These are phyloP conservation scores for Phylloporus gajari DNA, from an alignment of 1,284 basidiomycete genomes.

Conservation along the genomic window DNA sequence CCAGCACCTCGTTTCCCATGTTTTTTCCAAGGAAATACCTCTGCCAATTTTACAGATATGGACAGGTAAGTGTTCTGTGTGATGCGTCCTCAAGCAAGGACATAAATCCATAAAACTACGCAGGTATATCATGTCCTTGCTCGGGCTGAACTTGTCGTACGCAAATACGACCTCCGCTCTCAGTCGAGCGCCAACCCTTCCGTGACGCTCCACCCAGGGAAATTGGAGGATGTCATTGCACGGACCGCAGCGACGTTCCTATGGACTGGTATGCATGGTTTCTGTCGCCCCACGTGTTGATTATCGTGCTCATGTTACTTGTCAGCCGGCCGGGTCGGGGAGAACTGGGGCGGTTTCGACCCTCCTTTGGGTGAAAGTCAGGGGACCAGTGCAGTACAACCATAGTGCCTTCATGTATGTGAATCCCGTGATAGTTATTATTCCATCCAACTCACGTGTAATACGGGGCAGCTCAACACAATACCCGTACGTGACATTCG, in stretches of 20 bases:
- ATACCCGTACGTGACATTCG: too few relatives aligned
- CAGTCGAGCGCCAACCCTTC: neutral
- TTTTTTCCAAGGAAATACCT: neutral
- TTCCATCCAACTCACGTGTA: too few relatives aligned
- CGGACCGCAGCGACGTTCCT: neutral
- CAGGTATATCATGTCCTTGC: neutral
- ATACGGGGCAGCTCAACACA: too few relatives aligned
- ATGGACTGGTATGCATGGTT: neutral
- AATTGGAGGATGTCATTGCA: neutral
- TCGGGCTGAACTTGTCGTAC: neutral
- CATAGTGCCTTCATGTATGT: conserved; percentile 2
- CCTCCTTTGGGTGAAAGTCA: neutral
- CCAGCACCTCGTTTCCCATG: neutral
- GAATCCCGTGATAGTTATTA: too few relatives aligned
- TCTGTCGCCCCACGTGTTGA: too few relatives aligned
- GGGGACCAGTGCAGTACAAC: too few relatives aligned
- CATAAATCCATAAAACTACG: neutral
- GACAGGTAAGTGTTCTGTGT: neutral
- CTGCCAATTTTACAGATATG: too few relatives aligned
- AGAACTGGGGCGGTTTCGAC: neutral
- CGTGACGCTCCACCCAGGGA: neutral
- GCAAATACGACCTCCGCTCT: neutral
- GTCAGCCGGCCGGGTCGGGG: neutral
- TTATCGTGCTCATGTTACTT: too few relatives aligned
- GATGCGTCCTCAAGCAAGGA: neutral